phyloP scores from a whole-genome alignment of 2,329 filamentous ascomycete genomes.

The Penicillium corylophilum region DNA sequence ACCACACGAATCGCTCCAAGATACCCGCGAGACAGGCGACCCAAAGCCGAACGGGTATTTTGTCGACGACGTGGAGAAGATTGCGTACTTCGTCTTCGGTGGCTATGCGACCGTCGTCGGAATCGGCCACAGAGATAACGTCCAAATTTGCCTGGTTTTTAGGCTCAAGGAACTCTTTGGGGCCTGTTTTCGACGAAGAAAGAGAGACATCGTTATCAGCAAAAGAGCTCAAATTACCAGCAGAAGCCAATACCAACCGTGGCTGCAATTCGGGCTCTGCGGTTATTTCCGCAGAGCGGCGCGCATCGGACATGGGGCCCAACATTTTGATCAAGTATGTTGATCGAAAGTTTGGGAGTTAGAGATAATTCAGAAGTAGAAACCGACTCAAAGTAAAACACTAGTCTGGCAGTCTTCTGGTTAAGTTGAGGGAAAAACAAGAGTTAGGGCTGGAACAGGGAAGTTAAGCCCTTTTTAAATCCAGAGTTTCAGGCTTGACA shows the following conservation, averaged over 20 bases:
- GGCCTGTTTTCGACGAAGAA: background rate
- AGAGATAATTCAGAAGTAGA: too few relatives aligned
- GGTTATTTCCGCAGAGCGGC: background rate
- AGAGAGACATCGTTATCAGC: background rate
- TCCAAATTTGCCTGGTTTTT: background rate
- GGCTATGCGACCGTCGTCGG: background rate
- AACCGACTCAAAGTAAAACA: too few relatives aligned
- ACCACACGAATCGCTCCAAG: slow-evolving; percentile 15
- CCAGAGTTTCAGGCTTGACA: too few relatives aligned
- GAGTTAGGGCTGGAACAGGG: too few relatives aligned
- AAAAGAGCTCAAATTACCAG: background rate
- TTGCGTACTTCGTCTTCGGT: slow-evolving; percentile 12
- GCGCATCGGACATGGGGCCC: background rate
- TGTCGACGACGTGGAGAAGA: slow-evolving; percentile 12
- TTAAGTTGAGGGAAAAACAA: too few relatives aligned
- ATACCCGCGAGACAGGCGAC: slow-evolving; percentile 7
- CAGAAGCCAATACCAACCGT: background rate
- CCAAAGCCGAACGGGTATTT: slow-evolving; percentile 9
- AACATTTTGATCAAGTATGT: background rate
- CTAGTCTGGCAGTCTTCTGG: too few relatives aligned
- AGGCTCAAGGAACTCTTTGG: background rate
- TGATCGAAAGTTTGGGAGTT: too few relatives aligned
- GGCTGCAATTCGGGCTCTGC: background rate
- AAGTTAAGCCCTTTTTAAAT: too few relatives aligned
- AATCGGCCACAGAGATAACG: background rate